Evolutionary conservation across 305 asterid species (phyloP), one percentile per base, ranked within the genome.

Genomic region (Fraxinus baroniana): DNA sequence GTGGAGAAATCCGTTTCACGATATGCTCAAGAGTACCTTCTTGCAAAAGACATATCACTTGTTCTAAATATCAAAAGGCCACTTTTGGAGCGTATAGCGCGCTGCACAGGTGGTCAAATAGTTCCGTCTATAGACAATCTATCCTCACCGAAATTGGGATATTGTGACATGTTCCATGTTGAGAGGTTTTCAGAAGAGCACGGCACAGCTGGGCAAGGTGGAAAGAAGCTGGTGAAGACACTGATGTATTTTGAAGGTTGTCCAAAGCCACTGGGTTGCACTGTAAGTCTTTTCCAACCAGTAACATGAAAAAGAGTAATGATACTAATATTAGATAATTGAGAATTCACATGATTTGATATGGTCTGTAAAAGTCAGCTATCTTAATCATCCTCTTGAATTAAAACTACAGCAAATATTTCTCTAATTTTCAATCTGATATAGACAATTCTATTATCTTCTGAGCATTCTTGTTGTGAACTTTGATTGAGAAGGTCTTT

Each of bases 1-100:
- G 99, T 96, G 84, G 99, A 96, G 93, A 96, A 94, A 91, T 92
- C 99, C 30, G 99, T 96, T 85, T 94, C 99, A 2, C 97, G 98
- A 82, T 83, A 91, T 79, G 99, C 98, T 26, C 99, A 96, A 87
- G 99, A 96, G 81, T 96, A 93, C 87, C 99, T 96, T 87, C 95
- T 93, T 32, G 95, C 95, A 3, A 94, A 92, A 86, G 94, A 94
- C 86, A 91, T 94, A 82, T 91, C 99, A 15, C 98, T 96, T 76
- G 99, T 93, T 89, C 89, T 94, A 75, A 96, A 96, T 89, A 90
- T 96, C 80, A 94, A 92, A 87, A 90, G 89, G 80, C 94, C 99
- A 41, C 95, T 96, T 82, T 88, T 96, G 91, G 99, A 96, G 87
- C 98, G 98, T 46, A 92, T 94, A 80, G 92, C 97, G 22, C 98